Base-by-base conservation (phyloP, 2,329 filamentous ascomycete genomes). In the Penicillium sp. region DNA sequence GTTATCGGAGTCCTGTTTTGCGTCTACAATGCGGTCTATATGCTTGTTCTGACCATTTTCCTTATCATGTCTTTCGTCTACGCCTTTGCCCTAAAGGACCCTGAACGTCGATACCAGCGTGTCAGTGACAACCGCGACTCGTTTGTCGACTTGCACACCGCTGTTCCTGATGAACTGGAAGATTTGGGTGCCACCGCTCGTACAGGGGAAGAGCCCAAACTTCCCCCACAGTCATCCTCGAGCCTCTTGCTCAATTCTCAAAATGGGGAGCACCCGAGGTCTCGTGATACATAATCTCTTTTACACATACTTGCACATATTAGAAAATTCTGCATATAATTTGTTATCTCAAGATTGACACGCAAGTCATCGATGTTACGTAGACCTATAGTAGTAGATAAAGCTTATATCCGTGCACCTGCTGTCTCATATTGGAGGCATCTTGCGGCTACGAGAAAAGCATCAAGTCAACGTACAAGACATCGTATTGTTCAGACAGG, bases 401-500 rank as follows among this genome's bases (percentile, higher is more conserved):
- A 5, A 13, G 11, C 11, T 31, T 31, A 31, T 13, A 31, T 31
- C 5, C 29, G 11, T 13, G 29, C 11, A 13, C 16, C 13, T 37
- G 33, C 33, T 16, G 14, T 37, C 33, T 8, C n/a, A n/a, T 9
- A 29, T 29, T 11, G 9, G 27, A 29, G 10, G 10, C 1, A 29
- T 29, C 3, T 11, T 29, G 27, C 33, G 33, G 35, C 9, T 39
- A 19, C 35, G 7, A 19, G 35, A 19, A 11, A 39, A 9, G 16
- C 4, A 39, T 9, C 10, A 9, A 42, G n/a, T 42, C 39, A 29
- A 31, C 22, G 22, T 47, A 19, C 16, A 37, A 49, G 14, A 49
- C 21, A 35, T 43, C 49, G 44, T 56, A 66, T 65, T 66, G 58
- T 65, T 65, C 48, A 63, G 57, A 62, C 60, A 61, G 61, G 61